A percentile compares a stretch with the other conserved stretches of the same genome.
These are phyloP conservation scores for Apiotrichum gamsii DNA, from an alignment of 1,284 basidiomycete species.

Conservation along the genomic window DNA sequence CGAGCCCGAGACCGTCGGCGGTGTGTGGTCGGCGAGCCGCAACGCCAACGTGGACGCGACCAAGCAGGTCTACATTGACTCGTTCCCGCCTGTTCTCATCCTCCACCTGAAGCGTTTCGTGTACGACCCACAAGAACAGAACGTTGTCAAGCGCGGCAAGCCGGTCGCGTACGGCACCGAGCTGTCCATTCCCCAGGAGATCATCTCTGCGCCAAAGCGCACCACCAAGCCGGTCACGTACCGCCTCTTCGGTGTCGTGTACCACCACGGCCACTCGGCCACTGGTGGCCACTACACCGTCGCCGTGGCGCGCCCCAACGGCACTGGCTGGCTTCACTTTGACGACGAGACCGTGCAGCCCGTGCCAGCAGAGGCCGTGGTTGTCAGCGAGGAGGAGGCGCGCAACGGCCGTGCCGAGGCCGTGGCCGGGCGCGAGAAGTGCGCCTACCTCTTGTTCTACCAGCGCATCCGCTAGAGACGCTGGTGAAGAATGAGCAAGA, in stretches of 20 bases:
- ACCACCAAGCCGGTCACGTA: constrained; percentile 57
- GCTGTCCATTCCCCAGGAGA: constrained; percentile 65
- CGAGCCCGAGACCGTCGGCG: constrained; percentile 72
- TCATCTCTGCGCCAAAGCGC: constrained; percentile 59
- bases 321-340: constrained; percentile 75
- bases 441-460: constrained; percentile 87
- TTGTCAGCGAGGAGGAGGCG: constrained; percentile 51
- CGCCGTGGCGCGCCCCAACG: constrained; percentile 69
- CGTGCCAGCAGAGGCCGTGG: constrained; percentile 69
- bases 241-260: constrained; percentile 82
- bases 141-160: constrained; percentile 75
- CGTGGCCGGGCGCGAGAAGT: constrained; percentile 46
- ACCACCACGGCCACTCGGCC: constrained; percentile 88
- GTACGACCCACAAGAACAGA: constrained; percentile 61
- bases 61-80: constrained; percentile 81
- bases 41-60: constrained; percentile 68
- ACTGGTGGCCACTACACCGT: constrained; percentile 95
- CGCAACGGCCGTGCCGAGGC: constrained; percentile 54
- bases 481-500: too few species aligned
- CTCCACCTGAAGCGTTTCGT: constrained; percentile 90
- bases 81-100: constrained; percentile 76
- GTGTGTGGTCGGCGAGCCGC: constrained; percentile 57
- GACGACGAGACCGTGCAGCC: constrained; percentile 86
- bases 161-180: constrained; percentile 71
- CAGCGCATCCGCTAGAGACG: constrained; percentile 41